These are phyloP conservation scores for Monilinia fructigena DNA, from an alignment of 2,329 filamentous ascomycete genomes.

Conservation along the genomic window DNA sequence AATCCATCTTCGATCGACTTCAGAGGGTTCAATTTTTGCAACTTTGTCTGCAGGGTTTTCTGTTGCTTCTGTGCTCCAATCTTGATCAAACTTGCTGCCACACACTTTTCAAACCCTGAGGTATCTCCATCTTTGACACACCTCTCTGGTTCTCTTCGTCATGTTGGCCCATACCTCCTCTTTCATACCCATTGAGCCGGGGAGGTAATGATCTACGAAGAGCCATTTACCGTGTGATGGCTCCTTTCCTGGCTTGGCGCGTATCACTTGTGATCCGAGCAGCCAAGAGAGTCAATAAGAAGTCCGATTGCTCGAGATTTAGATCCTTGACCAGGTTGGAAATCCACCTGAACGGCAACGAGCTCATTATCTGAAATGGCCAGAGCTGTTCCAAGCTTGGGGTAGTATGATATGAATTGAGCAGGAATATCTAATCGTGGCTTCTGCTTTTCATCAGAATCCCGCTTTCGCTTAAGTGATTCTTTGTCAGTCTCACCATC, in stretches of 20 bases:
- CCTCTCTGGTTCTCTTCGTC: slow-evolving; percentile 39
- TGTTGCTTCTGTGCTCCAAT: slow-evolving; percentile 24
- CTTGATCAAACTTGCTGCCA: slow-evolving; percentile 41
- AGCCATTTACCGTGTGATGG: slow-evolving; percentile 20
- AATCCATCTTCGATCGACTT: slow-evolving; percentile 64
- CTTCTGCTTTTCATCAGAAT: slow-evolving; percentile 27
- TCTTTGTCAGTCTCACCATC: slow-evolving; percentile 23
- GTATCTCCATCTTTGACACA: slow-evolving; percentile 42
- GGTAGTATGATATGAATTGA: slow-evolving; percentile 58
- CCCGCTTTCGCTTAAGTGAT: slow-evolving; percentile 33
- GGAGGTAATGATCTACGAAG: slow-evolving; percentile 35
- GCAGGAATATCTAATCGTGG: slow-evolving; percentile 20
- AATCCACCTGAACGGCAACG: slow-evolving; percentile 67
- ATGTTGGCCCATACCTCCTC: slow-evolving; percentile 28
- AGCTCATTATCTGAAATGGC: slow-evolving; percentile 63
- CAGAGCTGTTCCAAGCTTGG: slow-evolving; percentile 64
- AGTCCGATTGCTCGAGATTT: slow-evolving; percentile 59
- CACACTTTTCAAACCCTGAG: slow-evolving; percentile 44
- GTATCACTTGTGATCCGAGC: slow-evolving; percentile 50
- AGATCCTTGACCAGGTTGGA: slow-evolving; percentile 54
- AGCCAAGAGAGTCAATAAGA: slow-evolving; percentile 71
- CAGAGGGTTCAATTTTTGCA: slow-evolving; percentile 47
- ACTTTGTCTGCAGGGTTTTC: slow-evolving; percentile 26
- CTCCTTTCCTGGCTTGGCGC: slow-evolving; percentile 27
- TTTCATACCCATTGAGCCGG: slow-evolving; percentile 29